Percentiles rank a stretch among this genome's conserved stretches.
Evolutionary conservation across 2,329 filamentous ascomycete species (phyloP).

Genomic region (Aspergillus bombycis): DNA sequence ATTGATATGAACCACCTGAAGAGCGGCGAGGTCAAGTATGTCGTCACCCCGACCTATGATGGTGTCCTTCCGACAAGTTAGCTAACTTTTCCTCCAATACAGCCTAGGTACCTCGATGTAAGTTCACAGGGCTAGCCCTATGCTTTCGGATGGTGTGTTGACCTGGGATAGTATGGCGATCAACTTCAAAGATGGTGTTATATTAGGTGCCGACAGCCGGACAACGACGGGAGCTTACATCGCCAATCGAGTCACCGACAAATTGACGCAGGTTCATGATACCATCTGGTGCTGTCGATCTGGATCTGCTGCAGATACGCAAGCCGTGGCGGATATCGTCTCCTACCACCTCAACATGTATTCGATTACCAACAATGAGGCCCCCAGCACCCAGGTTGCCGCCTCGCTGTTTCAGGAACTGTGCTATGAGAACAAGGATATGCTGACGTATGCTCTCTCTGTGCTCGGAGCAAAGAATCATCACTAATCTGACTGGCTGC

Average conservation of each 20-base stretch:
- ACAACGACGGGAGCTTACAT: conserved; percentile 98
- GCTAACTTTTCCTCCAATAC: conserved; percentile 31
- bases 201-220: conserved; percentile 93
- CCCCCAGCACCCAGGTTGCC: conserved; percentile 91
- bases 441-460: conserved; percentile 68
- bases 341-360: conserved; percentile 95
- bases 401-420: conserved; percentile 97
- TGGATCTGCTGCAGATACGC: conserved; percentile 94
- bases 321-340: conserved; percentile 97
- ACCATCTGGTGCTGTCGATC: conserved; percentile 99
- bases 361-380: conserved; percentile 83
- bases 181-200: conserved; percentile 98
- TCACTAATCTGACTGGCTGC: conserved; percentile 12
- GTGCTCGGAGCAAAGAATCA: neutral
- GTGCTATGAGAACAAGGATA: conserved; percentile 97
- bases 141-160: conserved; percentile 25
- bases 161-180: conserved; percentile 79
- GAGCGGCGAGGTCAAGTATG: conserved; percentile 98
- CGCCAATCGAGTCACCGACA: conserved; percentile 98
- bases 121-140: conserved; percentile 40
- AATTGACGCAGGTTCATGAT: conserved; percentile 96
- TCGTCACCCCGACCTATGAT: conserved; percentile 22
- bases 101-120: conserved; percentile 98
- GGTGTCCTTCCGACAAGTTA: conserved; percentile 22
- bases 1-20: conserved; percentile 98